Percentiles rank a stretch among this genome's conserved stretches.
These are phyloP conservation scores for Coelastrella sp. DNA, from an alignment of 139 green algal genomes.

Conservation along the genomic window DNA sequence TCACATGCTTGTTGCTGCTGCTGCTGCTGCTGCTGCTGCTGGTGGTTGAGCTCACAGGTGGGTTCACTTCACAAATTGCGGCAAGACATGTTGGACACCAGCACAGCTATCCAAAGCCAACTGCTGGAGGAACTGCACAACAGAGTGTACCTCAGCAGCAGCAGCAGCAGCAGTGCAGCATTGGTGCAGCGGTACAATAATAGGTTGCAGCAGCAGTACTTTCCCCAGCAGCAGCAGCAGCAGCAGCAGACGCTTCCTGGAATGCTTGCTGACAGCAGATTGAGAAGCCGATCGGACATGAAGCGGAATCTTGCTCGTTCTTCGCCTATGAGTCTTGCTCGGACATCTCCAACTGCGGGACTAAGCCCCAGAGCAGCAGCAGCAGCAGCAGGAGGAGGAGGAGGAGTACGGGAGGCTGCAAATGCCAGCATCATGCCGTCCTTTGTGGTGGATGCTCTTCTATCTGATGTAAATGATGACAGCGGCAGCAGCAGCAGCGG, in stretches of 20 bases:
- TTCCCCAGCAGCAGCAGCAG: slow-evolving; percentile 18
- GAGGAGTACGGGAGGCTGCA: neutral
- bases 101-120: slow-evolving; percentile 51
- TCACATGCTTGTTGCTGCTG: neutral
- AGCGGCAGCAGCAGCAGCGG: slow-evolving; percentile 18
- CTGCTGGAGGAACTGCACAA: slow-evolving; percentile 50
- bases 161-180: slow-evolving; percentile 33
- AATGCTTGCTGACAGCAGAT: neutral
- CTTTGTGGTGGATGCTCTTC: slow-evolving; percentile 7
- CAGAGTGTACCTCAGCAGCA: slow-evolving; percentile 5
- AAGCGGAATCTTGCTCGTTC: neutral
- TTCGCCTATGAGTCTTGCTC: neutral
- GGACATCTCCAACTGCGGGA: neutral
- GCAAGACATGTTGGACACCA: slow-evolving; percentile 59
- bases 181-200: too few species aligned
- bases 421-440: neutral
- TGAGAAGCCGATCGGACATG: neutral
- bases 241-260: neutral
- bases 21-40: neutral
- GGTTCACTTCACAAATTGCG: slow-evolving; percentile 68
- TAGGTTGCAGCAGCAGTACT: neutral
- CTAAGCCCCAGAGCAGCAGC: neutral
- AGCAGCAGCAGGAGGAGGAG: slow-evolving; percentile 12
- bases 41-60: slow-evolving; percentile 38
- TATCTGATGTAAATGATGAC: neutral